Evolutionary conservation across 1,284 basidiomycete species (phyloP), one percentile per base, ranked within the genome.

Genomic region (Sanghuangporus baumii): DNA sequence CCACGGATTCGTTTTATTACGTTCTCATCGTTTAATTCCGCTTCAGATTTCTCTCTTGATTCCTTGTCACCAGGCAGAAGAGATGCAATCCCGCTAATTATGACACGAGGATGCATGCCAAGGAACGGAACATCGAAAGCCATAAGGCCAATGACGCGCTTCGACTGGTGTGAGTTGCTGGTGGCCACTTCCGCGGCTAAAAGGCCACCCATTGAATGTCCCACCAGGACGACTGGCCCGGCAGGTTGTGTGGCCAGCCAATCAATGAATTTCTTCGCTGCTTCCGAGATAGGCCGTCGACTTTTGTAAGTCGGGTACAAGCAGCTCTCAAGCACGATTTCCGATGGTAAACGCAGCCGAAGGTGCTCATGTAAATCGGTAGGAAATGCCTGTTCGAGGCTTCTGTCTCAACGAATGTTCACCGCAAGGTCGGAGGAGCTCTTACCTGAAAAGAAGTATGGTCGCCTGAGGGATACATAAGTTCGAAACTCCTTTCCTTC

Each of bases 41-140:
- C 69, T 65, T 79, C 79, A 2, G 74, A 70, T 11, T 69, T 70
- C 43, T 20, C 3, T 69, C 66, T 50, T 47, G 65, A 61, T 71
- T 69, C 60, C 38, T 73, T 71, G 18, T 73, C 71, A 34, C 76
- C 78, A 1, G 78, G 75, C 31, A 84, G 73, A 4, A 85, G 71
- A 2, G 81, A 83, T 6, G 81, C 80, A 43, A 85, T 78, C 0
- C 83, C 83, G 61, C 75, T 81, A 64, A 84, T 71, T 6, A 84
- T 78, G 54, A 85, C 83, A 66, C 84, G 83, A 0, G 83, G 83
- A 65, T 85, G 83, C 78, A 84, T 81, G 8, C 82, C 83, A 16
- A 85, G 76, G 66, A 77, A 84, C 11, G 83, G 83, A 1, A 79
- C 80, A 68, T 85, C 83, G 66, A 83, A 83, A 4, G 81, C 80